Evolutionary conservation across 2,329 filamentous ascomycete genomes (phyloP), one percentile per base, ranked within the genome.

Genomic region (Talaromyces marneffei): DNA sequence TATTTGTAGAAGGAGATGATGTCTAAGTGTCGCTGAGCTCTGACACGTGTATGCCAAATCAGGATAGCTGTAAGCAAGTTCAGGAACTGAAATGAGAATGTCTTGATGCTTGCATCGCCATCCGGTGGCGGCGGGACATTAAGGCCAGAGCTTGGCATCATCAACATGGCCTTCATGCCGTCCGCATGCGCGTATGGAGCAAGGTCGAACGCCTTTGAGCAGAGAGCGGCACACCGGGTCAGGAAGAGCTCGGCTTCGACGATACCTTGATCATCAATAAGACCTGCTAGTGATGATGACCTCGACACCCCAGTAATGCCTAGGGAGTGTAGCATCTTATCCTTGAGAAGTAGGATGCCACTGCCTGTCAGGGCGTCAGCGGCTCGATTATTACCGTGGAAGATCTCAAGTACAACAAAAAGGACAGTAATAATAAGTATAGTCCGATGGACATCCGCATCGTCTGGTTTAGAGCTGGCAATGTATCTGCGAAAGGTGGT

Each of bases 181-280:
- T 55, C 52, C 12, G 52, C 52, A 55, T 55, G 52, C 35, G 52
- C 52, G 4, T 37, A 55, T 2, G 52, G 52, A n/a, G 52, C 29
- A 18, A 55, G 31, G 52, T 55, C 37, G 23, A 31, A 55, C n/a
- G 52, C 52, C 29, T 55, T 55, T 55, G 52, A 35, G 33, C 52
- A 55, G 9, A 55, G 18, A 55, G 31, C 29, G 6, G 52, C 52
- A 9, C 25, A 55, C 4, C 52, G 52, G 3, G 52, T 14, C 52
- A 55, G 5, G 33, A 55, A 55, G 2, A 55, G 10, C 52, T 55
- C 52, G 9, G 52, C 52, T 39, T 55, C 52, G 18, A 55, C 18
- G 16, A 55, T 55, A 12, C 52, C 52, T 55, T 55, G 52, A 25
- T 55, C 52, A 55, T 55, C 52, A 55, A 55, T 25, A n/a, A 31